These are phyloP conservation scores for Daldinia childiae DNA, from an alignment of 495 filamentous ascomycete species.

Conservation along the genomic window DNA sequence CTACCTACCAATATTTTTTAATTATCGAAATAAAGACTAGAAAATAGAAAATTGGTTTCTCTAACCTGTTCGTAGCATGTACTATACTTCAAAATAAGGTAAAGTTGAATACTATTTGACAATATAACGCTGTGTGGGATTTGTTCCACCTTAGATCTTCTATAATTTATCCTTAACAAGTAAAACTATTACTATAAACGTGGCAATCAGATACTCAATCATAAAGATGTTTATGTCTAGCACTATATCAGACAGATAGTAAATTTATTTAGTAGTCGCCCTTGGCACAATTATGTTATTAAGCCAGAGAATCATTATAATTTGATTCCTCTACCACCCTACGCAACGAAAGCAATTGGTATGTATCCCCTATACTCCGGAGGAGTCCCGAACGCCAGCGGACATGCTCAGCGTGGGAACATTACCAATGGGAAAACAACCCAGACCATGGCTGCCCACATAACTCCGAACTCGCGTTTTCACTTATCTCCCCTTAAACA, in stretches of 20 bases:
- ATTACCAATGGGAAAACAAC: background rate
- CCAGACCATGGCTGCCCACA: background rate
- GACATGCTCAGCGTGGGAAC: background rate
- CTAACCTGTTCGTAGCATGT: background rate
- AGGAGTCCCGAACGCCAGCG: background rate
- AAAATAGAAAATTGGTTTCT: background rate
- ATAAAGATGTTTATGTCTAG: background rate
- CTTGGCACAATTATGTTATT: background rate
- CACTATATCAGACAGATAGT: background rate
- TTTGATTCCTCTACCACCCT: background rate
- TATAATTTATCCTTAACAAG: background rate
- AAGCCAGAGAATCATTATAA: background rate
- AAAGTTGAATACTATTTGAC: background rate
- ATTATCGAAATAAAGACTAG: background rate
- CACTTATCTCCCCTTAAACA: background rate
- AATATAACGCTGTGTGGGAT: background rate
- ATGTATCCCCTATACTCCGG: background rate
- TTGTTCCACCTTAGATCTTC: background rate
- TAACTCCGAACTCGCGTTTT: background rate
- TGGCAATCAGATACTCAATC: background rate
- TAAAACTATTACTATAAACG: background rate
- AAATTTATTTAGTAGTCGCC: background rate
- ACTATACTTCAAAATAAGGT: background rate
- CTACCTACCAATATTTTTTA: background rate
- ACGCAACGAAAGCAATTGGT: constrained; percentile 1